Conservation (phyloP, 73 alveolate genomes). For the Paramecium caudatum region DNA sequence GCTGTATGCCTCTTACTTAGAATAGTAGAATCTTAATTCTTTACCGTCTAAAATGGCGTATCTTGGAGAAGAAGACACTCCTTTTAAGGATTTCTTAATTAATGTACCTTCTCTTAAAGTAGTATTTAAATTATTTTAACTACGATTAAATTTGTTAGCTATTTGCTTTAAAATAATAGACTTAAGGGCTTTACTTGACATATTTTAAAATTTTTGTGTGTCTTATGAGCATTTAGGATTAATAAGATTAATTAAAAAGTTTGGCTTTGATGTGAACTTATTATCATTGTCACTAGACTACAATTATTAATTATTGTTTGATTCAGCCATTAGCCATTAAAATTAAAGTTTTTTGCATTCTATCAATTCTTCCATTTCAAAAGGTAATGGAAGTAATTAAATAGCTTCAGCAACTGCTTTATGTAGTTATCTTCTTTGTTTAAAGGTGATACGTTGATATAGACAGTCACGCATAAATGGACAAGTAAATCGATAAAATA, state of each 20-base stretch:
- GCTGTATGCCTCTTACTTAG: not conserved
- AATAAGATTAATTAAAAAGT: not conserved
- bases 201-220: constrained; percentile 20
- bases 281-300: not conserved
- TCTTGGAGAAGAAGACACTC: constrained; percentile 11
- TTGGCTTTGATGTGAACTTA: not conserved
- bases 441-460: constrained; percentile 63
- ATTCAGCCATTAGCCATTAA: constrained; percentile 76
- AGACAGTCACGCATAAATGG: constrained; percentile 69
- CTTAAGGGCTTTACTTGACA: constrained; percentile 72
- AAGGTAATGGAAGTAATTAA: constrained; percentile 37
- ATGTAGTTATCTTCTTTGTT: constrained; percentile 73
- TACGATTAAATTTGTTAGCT: not conserved
- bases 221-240: constrained; percentile 36
- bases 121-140: constrained; percentile 41
- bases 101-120: constrained; percentile 64
- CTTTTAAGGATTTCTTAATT: constrained; percentile 45
- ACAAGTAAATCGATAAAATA: constrained; percentile 69
- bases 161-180: constrained; percentile 71
- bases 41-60: constrained; percentile 58
- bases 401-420: constrained; percentile 70
- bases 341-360: constrained; percentile 68
- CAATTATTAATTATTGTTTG: not conserved
- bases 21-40: constrained; percentile 44
- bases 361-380: constrained; percentile 66